Base-by-base conservation (phyloP, 768 basidiomycete genomes). In the Galerina marginata region DNA sequence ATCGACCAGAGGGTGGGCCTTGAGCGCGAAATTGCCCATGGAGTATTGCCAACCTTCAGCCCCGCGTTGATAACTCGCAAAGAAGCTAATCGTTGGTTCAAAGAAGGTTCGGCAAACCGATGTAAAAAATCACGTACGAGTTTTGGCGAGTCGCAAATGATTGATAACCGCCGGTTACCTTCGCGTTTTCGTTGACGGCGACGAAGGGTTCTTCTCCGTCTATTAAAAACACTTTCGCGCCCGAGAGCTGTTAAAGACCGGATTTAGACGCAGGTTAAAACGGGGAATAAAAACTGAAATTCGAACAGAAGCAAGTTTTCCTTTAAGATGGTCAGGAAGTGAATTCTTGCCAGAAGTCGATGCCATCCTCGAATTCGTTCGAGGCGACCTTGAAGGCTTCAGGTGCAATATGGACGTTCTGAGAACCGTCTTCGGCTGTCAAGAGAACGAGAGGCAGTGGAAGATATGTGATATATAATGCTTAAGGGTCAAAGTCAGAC, bases 11-110 rank as follows among this genome's bases (percentile, higher is more conserved):
- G 87, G 86, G 23, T 84, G 83, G 12, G 79, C 74, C 57, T 81
- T 78, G 56, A 81, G 80, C 0, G 85, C 86, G 66, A 87, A 88
- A 58, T 86, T 82, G 25, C 81, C 82, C 77, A 84, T 74, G 56
- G 72, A 65, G 53, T 82, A 82, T 16, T 72, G 69, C 79, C 81
- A 81, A 16, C 78, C 73, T 38, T 66, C 62, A 14, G 74, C 64
- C 20, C 74, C 72, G 14, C 75, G 68, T 43, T 67, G 68, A 57
- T 81, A 82, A 60, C 79, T 82, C 16, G 81, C 74, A 67, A 82
- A 83, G 67, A 81, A 82, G 6, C 81, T 83, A 54, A 39, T 12
- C 7, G 4, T 33, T 33, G 29, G 5, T 33, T 33, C 29, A 47
- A 54, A 16, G 51, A 46, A 42, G n/a, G 37, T 60, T 20, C 38